Evolutionary conservation across 768 basidiomycete genomes (phyloP).

Genomic region (Agaricus sinodeliciosus): DNA sequence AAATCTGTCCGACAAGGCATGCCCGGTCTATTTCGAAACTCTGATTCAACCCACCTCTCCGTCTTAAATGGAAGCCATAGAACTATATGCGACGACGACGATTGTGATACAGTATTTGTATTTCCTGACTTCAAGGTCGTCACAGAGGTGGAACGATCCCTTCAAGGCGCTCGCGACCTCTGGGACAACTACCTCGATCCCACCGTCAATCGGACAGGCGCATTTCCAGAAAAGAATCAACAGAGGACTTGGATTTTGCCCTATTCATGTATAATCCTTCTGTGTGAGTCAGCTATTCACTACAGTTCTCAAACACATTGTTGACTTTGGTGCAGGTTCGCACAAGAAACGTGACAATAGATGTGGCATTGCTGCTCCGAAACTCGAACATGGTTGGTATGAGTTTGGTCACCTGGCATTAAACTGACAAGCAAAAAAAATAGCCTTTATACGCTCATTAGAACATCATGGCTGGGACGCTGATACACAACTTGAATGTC

Average conservation of each 20-base stretch:
- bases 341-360: slow-evolving; percentile 92
- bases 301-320: no score
- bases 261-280: slow-evolving; percentile 82
- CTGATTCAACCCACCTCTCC: slow-evolving; percentile 51
- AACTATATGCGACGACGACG: slow-evolving; percentile 57
- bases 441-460: slow-evolving; percentile 59
- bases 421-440: slow-evolving; percentile 1
- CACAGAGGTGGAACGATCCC: slow-evolving; percentile 58
- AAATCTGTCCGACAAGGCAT: slow-evolving; percentile 24
- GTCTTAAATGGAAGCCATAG: slow-evolving; percentile 82
- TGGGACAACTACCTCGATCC: slow-evolving; percentile 64
- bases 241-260: slow-evolving; percentile 77
- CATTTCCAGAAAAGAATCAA: slow-evolving; percentile 33
- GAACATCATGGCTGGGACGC: slow-evolving; percentile 68
- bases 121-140: slow-evolving; percentile 91
- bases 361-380: slow-evolving; percentile 82
- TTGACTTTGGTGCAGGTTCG: slow-evolving; percentile 51
- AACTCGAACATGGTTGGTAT: slow-evolving; percentile 64
- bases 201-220: slow-evolving; percentile 40
- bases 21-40: slow-evolving; percentile 51
- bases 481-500: slow-evolving; percentile 67
- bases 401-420: neutral
- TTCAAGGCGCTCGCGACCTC: slow-evolving; percentile 61
- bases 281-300: slow-evolving; percentile 55
- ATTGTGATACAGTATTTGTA: slow-evolving; percentile 74